Evolutionary conservation across 495 filamentous ascomycete genomes (phyloP).

Genomic region (Peziza echinospora): DNA sequence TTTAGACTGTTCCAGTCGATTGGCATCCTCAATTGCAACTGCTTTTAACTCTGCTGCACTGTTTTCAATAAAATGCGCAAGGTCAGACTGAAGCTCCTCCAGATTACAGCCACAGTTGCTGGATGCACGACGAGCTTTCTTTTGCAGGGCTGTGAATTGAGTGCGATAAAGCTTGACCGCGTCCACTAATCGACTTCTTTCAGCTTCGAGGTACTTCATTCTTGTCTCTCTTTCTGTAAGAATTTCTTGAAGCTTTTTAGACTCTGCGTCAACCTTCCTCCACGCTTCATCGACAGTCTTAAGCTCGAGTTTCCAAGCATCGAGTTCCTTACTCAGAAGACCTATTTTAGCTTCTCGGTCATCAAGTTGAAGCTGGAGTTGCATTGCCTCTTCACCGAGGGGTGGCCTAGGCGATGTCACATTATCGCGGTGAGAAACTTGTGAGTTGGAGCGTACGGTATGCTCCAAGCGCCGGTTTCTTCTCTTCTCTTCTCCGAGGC

Average conservation of each 20-base stretch:
- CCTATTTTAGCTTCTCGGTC: background rate
- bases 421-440: background rate
- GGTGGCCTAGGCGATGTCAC: background rate
- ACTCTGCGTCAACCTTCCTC: background rate
- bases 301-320: background rate
- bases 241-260: background rate
- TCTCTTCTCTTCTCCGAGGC: conserved; percentile 17
- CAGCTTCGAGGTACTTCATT: background rate
- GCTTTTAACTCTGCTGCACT: background rate
- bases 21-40: background rate
- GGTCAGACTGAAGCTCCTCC: background rate
- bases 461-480: conserved; percentile 10
- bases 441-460: background rate
- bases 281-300: background rate
- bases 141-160: background rate
- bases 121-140: background rate
- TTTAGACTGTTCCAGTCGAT: background rate
- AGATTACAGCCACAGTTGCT: background rate
- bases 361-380: background rate
- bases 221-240: background rate
- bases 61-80: background rate
- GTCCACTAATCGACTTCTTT: background rate
- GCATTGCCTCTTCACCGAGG: background rate
- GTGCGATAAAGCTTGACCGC: background rate
- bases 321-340: background rate